A percentile compares a stretch with the other conserved stretches of the same genome.
phyloP scores from a whole-genome alignment of 768 basidiomycete species.

The Mycena maculata region DNA sequence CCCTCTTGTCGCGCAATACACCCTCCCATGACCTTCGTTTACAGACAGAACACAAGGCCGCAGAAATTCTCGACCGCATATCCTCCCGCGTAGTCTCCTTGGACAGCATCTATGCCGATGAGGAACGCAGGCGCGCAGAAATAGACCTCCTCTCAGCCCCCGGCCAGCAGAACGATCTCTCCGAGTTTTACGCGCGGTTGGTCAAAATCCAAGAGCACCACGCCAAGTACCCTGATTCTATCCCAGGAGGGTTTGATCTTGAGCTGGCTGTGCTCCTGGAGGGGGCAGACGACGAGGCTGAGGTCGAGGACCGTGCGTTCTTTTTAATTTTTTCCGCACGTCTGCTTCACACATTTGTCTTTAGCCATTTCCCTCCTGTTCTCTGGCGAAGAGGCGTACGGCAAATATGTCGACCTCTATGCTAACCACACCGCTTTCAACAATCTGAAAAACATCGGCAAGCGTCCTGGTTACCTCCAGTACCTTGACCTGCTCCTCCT shows the following conservation, averaged over 20 bases:
- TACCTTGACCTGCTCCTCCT: constrained; percentile 90
- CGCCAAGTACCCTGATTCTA: constrained; percentile 93
- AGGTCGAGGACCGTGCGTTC: constrained; percentile 88
- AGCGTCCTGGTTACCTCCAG: constrained; percentile 90
- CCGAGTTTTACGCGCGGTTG: constrained; percentile 96
- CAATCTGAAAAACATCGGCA: constrained; percentile 88
- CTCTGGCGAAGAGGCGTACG: constrained; percentile 96
- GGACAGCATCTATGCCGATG: constrained; percentile 81
- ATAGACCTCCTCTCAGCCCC: constrained; percentile 70
- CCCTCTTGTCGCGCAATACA: constrained; percentile 77
- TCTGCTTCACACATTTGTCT: constrained; percentile 14
- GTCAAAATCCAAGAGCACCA: constrained; percentile 97
- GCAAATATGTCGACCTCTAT: constrained; percentile 95
- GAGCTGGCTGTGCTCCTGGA: constrained; percentile 87
- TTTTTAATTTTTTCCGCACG: constrained; percentile 16
- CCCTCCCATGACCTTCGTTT: constrained; percentile 71
- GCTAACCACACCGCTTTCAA: constrained; percentile 87
- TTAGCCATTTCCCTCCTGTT: constrained; percentile 86
- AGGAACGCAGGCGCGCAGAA: constrained; percentile 77
- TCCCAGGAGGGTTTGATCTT: constrained; percentile 82
- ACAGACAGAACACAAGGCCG: constrained; percentile 88
- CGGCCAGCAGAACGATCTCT: constrained; percentile 75
- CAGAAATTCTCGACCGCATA: constrained; percentile 90
- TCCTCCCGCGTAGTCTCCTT: constrained; percentile 73
- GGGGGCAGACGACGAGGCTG: constrained; percentile 77